phyloP scores from a whole-genome alignment of 805 yeast genomes.

The Hanseniaspora mollemarum region DNA sequence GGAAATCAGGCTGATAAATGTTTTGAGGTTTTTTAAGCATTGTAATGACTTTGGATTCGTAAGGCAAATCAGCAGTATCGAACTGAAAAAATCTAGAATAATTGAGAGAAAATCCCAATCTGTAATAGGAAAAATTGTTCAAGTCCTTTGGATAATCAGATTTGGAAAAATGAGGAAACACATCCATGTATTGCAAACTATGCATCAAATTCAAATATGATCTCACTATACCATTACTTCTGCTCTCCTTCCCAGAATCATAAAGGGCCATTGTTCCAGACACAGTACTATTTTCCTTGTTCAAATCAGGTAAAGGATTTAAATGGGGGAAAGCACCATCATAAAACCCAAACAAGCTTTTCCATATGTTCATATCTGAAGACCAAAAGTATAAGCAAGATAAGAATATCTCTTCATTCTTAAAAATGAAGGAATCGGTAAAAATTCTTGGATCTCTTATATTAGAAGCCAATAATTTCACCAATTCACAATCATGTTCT shows the following conservation, averaged over 20 bases:
- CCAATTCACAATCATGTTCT: conserved; percentile 5
- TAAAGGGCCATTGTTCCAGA: conserved; percentile 5
- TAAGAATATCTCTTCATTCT: neutral
- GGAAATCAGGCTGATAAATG: conserved; percentile 6
- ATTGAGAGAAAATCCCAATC: neutral
- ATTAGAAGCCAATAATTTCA: neutral
- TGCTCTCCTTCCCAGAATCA: conserved; percentile 10
- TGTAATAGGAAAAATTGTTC: neutral
- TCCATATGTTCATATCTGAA: conserved; percentile 15
- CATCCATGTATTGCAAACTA: neutral
- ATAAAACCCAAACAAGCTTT: conserved; percentile 10
- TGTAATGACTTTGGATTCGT: conserved; percentile 9
- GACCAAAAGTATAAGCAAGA: conserved; percentile 13
- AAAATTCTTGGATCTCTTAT: conserved; percentile 1
- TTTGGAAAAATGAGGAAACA: conserved; percentile 4
- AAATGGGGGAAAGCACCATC: conserved; percentile 8
- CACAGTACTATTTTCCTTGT: neutral
- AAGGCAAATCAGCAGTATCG: neutral
- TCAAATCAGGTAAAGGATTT: neutral
- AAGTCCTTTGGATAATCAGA: neutral
- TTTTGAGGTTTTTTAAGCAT: neutral
- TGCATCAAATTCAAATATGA: conserved; percentile 9
- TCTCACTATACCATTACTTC: conserved; percentile 8
- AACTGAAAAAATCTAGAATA: conserved; percentile 5
- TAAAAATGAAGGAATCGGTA: conserved; percentile 1